Base-by-base conservation (phyloP, 164 flowering plant genomes). In the Magnolia kwangsiensis region DNA sequence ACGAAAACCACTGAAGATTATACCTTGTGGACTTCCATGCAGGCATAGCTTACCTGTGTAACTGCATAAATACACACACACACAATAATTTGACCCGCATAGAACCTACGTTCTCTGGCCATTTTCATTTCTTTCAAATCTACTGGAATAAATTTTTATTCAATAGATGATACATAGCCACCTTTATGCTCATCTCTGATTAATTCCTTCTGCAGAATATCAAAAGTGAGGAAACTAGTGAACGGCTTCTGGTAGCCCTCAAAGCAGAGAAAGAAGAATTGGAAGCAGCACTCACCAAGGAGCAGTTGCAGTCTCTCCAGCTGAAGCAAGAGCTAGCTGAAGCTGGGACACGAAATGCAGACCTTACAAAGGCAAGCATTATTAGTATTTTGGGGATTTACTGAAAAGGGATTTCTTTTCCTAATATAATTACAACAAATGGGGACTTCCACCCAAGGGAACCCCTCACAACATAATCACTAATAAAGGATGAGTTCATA, bases 261-360 rank as follows among this genome's bases (percentile, higher is more conserved):
- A 90, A 87, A 86, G 81, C 88, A 51, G 98, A 93, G 84, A 96
- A 91, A 81, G 97, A 90, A 80, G 94, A 96, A 76, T 65, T 94
- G 64, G 96, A 96, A 69, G 86, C 91, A 71, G 90, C 88, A 72
- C 88, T 92, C 23, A 78, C 80, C 81, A 90, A 88, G 82, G 98
- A 96, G 88, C 93, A 91, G 86, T 72, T 86, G 83, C 89, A 85
- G 77, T 72, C 88, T 65, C 86, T 88, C 51, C 92, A 91, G 76
- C 78, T 96, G 72, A 92, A 89, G 90, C 95, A 91, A 84, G 97
- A 96, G 58, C 69, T 94, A 50, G 80, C 82, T 16, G 99, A 94
- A 79, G 89, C 91, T 14, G 93, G 90, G 82, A 68, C 85, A 76
- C 91, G 90, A 55, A 90, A 87, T 81, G 69, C 88, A 37, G 98